Evolutionary conservation across 1,139 yeast genomes (phyloP).

Genomic region (Taphrina populina): DNA sequence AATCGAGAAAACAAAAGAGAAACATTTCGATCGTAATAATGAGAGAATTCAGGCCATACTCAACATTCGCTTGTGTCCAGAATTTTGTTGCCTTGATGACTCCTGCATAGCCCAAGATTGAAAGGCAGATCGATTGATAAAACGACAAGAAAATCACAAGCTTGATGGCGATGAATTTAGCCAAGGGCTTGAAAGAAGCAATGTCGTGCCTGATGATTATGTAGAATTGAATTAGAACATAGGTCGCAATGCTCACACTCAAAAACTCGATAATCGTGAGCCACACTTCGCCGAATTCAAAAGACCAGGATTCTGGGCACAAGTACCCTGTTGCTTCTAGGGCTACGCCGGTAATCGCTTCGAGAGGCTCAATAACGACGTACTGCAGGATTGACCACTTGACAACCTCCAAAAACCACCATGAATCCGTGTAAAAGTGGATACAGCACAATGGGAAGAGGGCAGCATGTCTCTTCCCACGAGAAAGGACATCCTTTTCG

Average conservation of each 20-base stretch:
- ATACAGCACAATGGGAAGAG: conserved; percentile 15
- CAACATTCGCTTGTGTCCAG: conserved; percentile 24
- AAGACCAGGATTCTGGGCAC: conserved; percentile 10
- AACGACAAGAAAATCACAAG: conserved; percentile 19
- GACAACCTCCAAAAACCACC: conserved; percentile 22
- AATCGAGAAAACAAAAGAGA: conserved; percentile 18
- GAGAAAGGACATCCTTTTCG: conserved; percentile 9
- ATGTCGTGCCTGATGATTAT: conserved; percentile 14
- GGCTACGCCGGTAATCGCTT: conserved; percentile 11
- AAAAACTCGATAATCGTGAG: conserved; percentile 11
- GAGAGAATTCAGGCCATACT: conserved; percentile 20
- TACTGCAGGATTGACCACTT: conserved; percentile 14
- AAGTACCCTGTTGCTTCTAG: conserved; percentile 18
- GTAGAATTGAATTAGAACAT: conserved; percentile 16
- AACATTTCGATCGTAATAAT: conserved; percentile 23
- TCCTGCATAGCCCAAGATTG: conserved; percentile 19
- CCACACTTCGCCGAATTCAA: conserved; percentile 13
- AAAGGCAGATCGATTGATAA: conserved; percentile 12
- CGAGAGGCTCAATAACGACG: conserved; percentile 14
- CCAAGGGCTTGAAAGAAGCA: conserved; percentile 5
- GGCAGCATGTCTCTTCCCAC: conserved; percentile 16
- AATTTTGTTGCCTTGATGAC: conserved; percentile 27
- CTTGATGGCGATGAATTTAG: conserved; percentile 16
- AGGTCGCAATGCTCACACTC: conserved; percentile 12
- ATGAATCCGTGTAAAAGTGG: conserved; percentile 16